phyloP scores from a whole-genome alignment of 2,329 filamentous ascomycete genomes.

The Lizonia empirigonia region DNA sequence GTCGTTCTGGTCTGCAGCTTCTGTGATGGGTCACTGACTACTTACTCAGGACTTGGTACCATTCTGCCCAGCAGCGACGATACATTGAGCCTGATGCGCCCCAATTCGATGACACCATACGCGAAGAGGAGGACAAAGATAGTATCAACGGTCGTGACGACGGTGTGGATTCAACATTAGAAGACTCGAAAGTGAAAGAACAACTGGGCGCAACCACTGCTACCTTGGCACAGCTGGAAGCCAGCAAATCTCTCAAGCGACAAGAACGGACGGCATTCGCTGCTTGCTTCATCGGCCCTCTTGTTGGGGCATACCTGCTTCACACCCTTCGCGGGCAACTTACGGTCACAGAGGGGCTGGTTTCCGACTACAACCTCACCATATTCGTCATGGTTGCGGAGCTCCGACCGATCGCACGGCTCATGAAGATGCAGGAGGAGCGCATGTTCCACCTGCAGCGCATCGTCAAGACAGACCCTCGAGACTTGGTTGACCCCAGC shows the following conservation, averaged over 20 bases:
- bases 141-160: constrained; percentile 22
- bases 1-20: constrained; percentile 28
- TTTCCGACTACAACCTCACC: constrained; percentile 91
- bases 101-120: constrained; percentile 30
- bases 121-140: constrained; percentile 42
- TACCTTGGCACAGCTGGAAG: constrained; percentile 43
- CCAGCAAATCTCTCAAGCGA: constrained; percentile 68
- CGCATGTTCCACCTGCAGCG: constrained; percentile 83
- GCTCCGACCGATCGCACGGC: constrained; percentile 78
- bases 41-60: constrained; percentile 57
- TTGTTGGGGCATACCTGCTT: constrained; percentile 80
- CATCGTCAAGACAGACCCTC: constrained; percentile 57
- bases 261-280: constrained; percentile 77
- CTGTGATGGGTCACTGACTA: constrained; percentile 8
- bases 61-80: constrained; percentile 52
- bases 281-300: constrained; percentile 79
- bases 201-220: not conserved
- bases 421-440: constrained; percentile 78
- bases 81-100: constrained; percentile 30
- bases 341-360: constrained; percentile 81
- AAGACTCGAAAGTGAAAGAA: constrained; percentile 16
- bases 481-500: constrained; percentile 20
- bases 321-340: constrained; percentile 82
- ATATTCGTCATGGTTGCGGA: constrained; percentile 90
- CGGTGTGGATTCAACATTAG: constrained; percentile 8